Evolutionary conservation across 75 land plant species (phyloP), one percentile per base, ranked within the genome.

Genomic region (Picea glauca): DNA sequence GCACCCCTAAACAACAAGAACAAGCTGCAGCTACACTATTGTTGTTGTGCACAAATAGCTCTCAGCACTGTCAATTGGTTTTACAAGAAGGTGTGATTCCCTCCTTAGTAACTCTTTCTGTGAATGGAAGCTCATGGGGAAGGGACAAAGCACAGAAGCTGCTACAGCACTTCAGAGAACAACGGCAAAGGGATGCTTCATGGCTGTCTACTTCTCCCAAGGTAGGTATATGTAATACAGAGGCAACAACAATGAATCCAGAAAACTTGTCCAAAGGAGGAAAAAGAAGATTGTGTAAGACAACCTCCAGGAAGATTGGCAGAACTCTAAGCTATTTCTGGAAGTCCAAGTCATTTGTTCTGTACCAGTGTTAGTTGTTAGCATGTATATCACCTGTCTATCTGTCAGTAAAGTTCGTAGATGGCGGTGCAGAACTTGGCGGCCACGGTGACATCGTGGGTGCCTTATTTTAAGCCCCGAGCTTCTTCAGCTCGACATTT

Each of bases 61-160:
- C 82, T 56, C 80, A 85, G 21, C 92, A 91, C 80, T 85, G 87
- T 65, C 89, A 91, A 46, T 65, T 91, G 83, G 88, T 95, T 58
- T 82, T 95, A 66, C 90, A 87, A 66, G 98, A 95, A 83, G 98
- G 98, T 32, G 98, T 93, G 46, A 91, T 95, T 58, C 98, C 98
- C 17, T 81, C 92, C 3, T 85, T 95, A 40, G 96, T 95, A 12
- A 84, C 92, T 18, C 80, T 93, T 12, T 93, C 98, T 20, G 93
- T 93, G 62, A 91, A 83, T 77, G 96, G 93, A 20, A 95, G 86
- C 1, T 32, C 83, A 1, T 86, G 90, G 75, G 92, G 93, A 15
- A 85, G 78, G 79, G 94, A 93, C 77, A 95, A 95, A 81, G 93
- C 98, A 30, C 90, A 91, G 83, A 95, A 90, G 78, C 91, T 95